Base-by-base conservation (phyloP, 169 alveolate species). In the Plasmodium inui region DNA sequence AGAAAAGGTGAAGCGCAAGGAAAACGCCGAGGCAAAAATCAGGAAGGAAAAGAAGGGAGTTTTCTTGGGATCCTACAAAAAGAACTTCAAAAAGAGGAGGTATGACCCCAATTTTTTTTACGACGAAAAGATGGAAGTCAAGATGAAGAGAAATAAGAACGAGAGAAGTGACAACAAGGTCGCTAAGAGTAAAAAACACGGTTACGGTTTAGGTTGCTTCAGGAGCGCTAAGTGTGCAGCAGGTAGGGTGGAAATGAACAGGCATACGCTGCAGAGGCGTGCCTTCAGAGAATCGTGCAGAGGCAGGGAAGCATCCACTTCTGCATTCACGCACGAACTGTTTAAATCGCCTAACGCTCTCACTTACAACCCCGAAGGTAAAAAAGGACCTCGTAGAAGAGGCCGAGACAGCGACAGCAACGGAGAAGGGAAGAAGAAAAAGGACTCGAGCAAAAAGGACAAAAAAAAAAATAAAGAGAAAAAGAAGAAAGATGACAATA, bases 71-170 rank as follows among this genome's bases (percentile, higher is more conserved):
- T 74, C 93, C 37, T 86, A 86, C 44, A 86, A 86, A 57, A 86
- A 86, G 80, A 86, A 86, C 44, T 34, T 86, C 7, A 86, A 86
- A 55, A 86, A 86, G 30, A 86, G 85, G 41, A 86, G 85, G 41
- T 86, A 86, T 55, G 57, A 53, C 67, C 55, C 93, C 32, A 86
- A 86, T 78, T 34, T 74, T 53, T 73, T 70, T 46, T 28, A 30
- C 41, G 93, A 70, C 8, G 93, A 86, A 34, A 73, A 86, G 28
- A 71, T 50, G 82, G 81, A 78, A 55, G 28, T 34, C 41, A 30
- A 86, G 44, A 86, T 74, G 84, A 86, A 86, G 71, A 86, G 86
- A 86, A 86, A 86, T 22, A 86, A 86, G 26, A 86, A 86, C 57
- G 81, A 86, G 28, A 79, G 26, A 26, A 74, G 79, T 44, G 84